These are phyloP conservation scores for Limonomyces culmigenus DNA, from an alignment of 1,284 basidiomycete species.

Conservation along the genomic window DNA sequence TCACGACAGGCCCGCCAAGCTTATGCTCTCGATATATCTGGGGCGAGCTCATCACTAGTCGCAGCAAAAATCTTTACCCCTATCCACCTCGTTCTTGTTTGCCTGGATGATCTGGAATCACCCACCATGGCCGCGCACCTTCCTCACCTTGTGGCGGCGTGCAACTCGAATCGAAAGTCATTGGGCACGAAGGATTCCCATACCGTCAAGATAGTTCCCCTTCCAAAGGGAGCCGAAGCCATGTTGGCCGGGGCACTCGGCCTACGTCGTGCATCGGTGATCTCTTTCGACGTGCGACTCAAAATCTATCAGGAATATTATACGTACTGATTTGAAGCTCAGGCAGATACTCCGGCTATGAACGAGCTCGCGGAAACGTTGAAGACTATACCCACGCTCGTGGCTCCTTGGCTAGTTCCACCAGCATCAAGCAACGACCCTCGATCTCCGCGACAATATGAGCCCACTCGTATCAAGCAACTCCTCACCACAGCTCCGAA, in stretches of 20 bases:
- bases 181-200: constrained; percentile 1
- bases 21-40: too few relatives aligned
- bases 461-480: constrained; percentile 76
- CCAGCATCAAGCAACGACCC: too few relatives aligned
- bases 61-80: constrained; percentile 1
- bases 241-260: constrained; percentile 47
- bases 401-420: constrained; percentile 61
- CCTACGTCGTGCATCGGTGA: constrained; percentile 48
- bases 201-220: constrained; percentile 41
- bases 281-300: constrained; percentile 41
- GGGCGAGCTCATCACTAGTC: constrained; percentile 5
- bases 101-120: constrained; percentile 59
- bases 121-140: constrained; percentile 52
- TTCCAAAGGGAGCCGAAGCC: constrained; percentile 57
- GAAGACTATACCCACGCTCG: constrained; percentile 29
- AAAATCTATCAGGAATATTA: background rate
- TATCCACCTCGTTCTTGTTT: constrained; percentile 43
- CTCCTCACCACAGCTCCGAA: constrained; percentile 67
- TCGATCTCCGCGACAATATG: too few relatives aligned
- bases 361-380: constrained; percentile 21
- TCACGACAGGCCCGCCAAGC: constrained; percentile 19
- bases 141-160: constrained; percentile 54
- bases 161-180: constrained; percentile 24
- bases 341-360: constrained; percentile 24
- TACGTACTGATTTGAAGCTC: constrained; percentile 1